Evolutionary conservation across 75 land plant species (phyloP).

Genomic region (Cryptomeria japonica): DNA sequence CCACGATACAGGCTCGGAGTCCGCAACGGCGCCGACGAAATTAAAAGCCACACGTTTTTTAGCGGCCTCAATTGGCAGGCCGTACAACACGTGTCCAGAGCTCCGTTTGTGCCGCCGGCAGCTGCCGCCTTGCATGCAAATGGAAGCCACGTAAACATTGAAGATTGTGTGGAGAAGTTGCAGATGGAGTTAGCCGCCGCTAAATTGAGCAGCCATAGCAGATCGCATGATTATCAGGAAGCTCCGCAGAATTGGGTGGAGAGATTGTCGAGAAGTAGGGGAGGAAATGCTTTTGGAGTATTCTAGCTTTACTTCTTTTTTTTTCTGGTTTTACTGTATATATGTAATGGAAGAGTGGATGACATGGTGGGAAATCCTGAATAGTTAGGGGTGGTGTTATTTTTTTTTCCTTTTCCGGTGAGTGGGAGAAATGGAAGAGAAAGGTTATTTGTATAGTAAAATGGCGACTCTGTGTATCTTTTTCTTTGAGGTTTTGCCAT

Average conservation of each 20-base stretch:
- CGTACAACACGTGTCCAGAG: slow-evolving; percentile 19
- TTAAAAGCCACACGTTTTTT: slow-evolving; percentile 47
- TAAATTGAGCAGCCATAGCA: background rate
- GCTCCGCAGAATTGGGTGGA: slow-evolving; percentile 4
- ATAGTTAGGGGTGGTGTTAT: background rate
- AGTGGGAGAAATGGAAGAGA: background rate
- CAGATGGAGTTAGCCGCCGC: background rate
- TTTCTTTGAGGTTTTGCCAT: background rate
- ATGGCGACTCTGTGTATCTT: background rate
- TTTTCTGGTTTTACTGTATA: background rate
- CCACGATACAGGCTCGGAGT: slow-evolving; percentile 28
- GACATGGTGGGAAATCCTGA: no score
- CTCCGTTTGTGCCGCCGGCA: slow-evolving; percentile 46
- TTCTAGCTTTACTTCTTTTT: background rate
- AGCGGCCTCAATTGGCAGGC: slow-evolving; percentile 31
- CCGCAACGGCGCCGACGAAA: slow-evolving; percentile 14
- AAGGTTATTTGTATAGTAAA: background rate
- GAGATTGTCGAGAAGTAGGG: background rate
- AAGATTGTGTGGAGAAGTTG: slow-evolving; percentile 5
- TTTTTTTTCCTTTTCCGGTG: background rate
- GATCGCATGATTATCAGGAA: background rate
- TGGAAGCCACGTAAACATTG: slow-evolving; percentile 13
- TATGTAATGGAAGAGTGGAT: background rate
- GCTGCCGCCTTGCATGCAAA: background rate
- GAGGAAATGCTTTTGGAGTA: slow-evolving; percentile 5